Base-by-base conservation (phyloP, 2,329 filamentous ascomycete species). In the Fusarium sp. region DNA sequence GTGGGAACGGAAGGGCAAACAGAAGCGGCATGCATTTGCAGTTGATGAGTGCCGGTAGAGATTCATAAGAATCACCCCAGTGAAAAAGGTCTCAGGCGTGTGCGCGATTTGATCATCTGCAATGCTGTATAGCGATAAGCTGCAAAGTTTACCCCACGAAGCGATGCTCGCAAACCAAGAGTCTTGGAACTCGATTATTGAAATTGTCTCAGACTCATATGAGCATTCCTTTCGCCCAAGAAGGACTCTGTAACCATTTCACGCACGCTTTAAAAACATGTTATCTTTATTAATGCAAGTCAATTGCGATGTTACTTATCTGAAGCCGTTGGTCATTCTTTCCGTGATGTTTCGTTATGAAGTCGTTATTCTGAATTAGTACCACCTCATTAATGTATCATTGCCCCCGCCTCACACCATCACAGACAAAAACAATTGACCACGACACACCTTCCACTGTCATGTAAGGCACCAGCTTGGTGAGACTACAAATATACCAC, bases 381-480 rank as follows among this genome's bases (percentile, higher is more conserved):
- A 44, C 44, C 17, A 50, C 15, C 13, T 26, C 10, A 17, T 33
- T 23, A 33, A 58, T 38, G 27, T 23, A 37, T 20, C 27, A 32
- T 27, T 48, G 32, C 10, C 42, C 26, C 18, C 48, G 12, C 32
- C 45, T 44, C 57, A 48, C 56, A 54, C 61, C 49, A 62, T 63
- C 53, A 48, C 54, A 54, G 26, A 53, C 41, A 54, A 61, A 45
- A 38, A 52, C 48, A 52, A 41, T 50, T 53, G 54, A 54, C 50
- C 49, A 58, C 48, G 35, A 40, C 23, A 64, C 53, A 56, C n/a
- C 38, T 67, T 27, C 63, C 64, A 46, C 42, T 35, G 27, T 33
- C 68, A 66, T 75, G 66, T 63, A 75, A 75, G 73, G 73, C 60
- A 75, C 73, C 61, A 73, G 60, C 45, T 52, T 64, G 59, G 64